Evolutionary conservation across 257 asterid genomes (phyloP).

Genomic region (Penstemon newberryi): DNA sequence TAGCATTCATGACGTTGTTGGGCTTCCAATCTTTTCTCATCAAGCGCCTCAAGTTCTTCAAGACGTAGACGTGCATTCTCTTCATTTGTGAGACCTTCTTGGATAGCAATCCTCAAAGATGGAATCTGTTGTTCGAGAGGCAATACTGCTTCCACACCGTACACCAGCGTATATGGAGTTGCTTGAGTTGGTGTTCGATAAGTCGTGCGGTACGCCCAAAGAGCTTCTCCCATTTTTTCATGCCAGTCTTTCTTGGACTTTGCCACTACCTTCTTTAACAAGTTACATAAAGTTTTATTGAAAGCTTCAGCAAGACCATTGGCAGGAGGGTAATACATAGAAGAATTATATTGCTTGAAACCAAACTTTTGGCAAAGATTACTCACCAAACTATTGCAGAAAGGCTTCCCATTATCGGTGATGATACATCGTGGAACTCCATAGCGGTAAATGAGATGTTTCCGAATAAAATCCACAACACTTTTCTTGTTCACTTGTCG

Average conservation of each 20-base stretch:
- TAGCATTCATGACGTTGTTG: not conserved
- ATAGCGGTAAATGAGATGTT: no score
- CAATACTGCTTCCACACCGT: not conserved
- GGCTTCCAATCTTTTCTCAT: conserved; percentile 5
- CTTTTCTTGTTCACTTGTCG: no score
- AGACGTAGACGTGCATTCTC: not conserved
- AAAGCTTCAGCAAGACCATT: not conserved
- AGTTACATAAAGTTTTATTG: no score
- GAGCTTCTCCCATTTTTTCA: no score
- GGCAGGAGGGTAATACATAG: not conserved
- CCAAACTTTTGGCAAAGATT: not conserved
- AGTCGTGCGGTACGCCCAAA: not conserved
- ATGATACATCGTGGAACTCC: no score
- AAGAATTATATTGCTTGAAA: not conserved
- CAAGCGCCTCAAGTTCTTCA: not conserved
- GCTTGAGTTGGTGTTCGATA: not conserved
- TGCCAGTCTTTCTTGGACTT: no score
- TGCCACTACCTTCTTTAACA: no score
- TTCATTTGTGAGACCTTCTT: not conserved
- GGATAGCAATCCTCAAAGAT: not conserved
- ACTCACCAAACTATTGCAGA: no score
- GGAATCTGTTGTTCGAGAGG: not conserved
- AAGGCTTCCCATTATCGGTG: no score
- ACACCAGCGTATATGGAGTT: not conserved
- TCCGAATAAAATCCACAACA: no score